Base-by-base conservation (phyloP, 805 yeast genomes). In the Metschnikowia continentalis region DNA sequence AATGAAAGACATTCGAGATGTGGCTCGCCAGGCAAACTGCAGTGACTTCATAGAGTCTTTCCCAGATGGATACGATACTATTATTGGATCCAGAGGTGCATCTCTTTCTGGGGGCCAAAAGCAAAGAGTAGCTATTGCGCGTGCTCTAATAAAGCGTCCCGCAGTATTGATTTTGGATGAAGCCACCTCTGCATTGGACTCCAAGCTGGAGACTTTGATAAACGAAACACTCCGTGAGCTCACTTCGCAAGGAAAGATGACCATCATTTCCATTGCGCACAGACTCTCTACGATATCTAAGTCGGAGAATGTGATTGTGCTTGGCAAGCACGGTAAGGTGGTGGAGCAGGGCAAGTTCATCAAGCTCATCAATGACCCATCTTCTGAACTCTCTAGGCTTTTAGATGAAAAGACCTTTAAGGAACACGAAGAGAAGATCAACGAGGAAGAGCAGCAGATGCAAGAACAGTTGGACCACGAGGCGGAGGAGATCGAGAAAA, bases 91-190 rank as follows among this genome's bases (percentile, higher is more conserved):
- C 7, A 70, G 82, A 43, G 86, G 86, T 0, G 75, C 82, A 1
- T 68, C 81, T 26, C 64, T 86, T 20, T 82, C 88, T 4, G 91
- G 90, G 36, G 91, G 91, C 11, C 91, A 86, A 65, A 84, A 85
- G 63, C 91, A 86, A 68, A 76, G 90, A 58, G 72, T 86, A 39
- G 90, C 90, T 6, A 83, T 86, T 66, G 91, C 91, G 0, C 71
- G 91, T 54, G 88, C 89, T 1, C 69, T 86, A 53, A 80, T 85
- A 50, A 82, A 86, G 53, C 75, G 80, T 51, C 91, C 91, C 6
- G 72, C 78, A 42, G 74, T 86, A 19, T 68, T 85, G 56, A 75
- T 85, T 4, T 69, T 85, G 49, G 91, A 85, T 59, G 91, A 85
- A 60, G 87, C 87, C 5, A 82, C 87, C 0, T 80, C 85, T 3